Percentiles rank a stretch among this genome's conserved stretches.
These are phyloP conservation scores for Neurospora pannonica DNA, from an alignment of 495 filamentous ascomycete species.

Conservation along the genomic window DNA sequence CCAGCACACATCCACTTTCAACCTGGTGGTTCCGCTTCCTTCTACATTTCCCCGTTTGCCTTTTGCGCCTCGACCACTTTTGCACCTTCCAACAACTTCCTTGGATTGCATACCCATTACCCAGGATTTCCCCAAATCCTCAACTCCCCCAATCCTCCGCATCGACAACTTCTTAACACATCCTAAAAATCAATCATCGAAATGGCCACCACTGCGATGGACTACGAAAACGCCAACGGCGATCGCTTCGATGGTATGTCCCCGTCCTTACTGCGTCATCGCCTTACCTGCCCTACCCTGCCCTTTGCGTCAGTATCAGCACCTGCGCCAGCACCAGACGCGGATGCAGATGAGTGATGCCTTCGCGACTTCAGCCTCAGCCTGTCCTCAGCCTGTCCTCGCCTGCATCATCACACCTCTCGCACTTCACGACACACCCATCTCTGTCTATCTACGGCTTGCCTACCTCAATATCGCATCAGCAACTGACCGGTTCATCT, in stretches of 20 bases:
- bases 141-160: neutral
- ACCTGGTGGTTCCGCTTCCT: neutral
- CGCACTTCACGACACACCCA: neutral
- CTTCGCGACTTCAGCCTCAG: neutral
- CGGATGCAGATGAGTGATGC: neutral
- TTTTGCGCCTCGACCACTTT: neutral
- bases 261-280: neutral
- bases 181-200: constrained; percentile 10
- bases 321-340: constrained; percentile 1
- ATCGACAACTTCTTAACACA: neutral
- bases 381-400: neutral
- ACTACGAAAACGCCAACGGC: constrained; percentile 75
- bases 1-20: neutral
- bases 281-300: neutral
- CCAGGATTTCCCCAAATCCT: constrained; percentile 8
- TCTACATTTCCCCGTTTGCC: neutral
- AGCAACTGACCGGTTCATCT: constrained; percentile 8
- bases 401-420: neutral
- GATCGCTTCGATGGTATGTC: constrained; percentile 77
- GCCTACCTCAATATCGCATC: neutral
- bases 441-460: neutral
- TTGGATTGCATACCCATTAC: constrained; percentile 6
- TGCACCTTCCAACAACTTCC: neutral
- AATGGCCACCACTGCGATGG: constrained; percentile 55
- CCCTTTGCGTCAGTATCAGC: neutral